These are phyloP conservation scores for Fraxinus xanthoxyloides DNA, from an alignment of 305 asterid species.

Conservation along the genomic window DNA sequence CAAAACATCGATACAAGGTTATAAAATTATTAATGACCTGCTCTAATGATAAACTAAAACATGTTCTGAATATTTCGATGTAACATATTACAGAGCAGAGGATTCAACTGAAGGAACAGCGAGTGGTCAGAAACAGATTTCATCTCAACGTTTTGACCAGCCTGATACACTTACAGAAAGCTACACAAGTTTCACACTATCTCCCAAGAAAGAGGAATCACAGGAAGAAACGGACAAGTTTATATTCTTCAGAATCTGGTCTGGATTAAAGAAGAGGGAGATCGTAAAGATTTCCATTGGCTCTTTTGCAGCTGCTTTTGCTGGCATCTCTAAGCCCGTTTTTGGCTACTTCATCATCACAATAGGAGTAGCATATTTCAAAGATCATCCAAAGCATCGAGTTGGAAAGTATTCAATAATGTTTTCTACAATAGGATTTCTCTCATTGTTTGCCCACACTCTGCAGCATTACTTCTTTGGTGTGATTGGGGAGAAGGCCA, in stretches of 20 bases:
- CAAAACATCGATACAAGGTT: conserved; percentile 66
- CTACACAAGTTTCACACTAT: conserved; percentile 28
- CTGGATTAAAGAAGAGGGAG: conserved; percentile 51
- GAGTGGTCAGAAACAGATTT: conserved; percentile 27
- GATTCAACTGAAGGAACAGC: conserved; percentile 32
- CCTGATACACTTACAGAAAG: conserved; percentile 33
- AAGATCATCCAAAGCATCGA: conserved; percentile 37
- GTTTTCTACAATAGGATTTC: conserved; percentile 58
- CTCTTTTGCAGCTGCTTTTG: conserved; percentile 70
- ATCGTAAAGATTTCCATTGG: conserved; percentile 47
- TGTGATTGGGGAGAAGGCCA: conserved; percentile 71
- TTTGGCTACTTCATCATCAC: conserved; percentile 84
- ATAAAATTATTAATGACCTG: background rate
- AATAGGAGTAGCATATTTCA: conserved; percentile 76
- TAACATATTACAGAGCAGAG: conserved; percentile 33
- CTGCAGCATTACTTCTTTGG: conserved; percentile 77
- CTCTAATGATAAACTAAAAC: background rate
- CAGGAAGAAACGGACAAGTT: conserved; percentile 29
- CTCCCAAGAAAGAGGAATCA: conserved; percentile 36
- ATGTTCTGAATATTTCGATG: conserved; percentile 14
- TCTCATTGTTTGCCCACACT: conserved; percentile 68
- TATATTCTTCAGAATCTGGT: conserved; percentile 77
- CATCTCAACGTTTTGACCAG: conserved; percentile 37
- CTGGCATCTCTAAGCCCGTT: conserved; percentile 77
- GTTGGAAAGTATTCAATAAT: conserved; percentile 62